Base-by-base conservation (phyloP, 164 flowering plant genomes). In the Nymphaea thermarum region DNA sequence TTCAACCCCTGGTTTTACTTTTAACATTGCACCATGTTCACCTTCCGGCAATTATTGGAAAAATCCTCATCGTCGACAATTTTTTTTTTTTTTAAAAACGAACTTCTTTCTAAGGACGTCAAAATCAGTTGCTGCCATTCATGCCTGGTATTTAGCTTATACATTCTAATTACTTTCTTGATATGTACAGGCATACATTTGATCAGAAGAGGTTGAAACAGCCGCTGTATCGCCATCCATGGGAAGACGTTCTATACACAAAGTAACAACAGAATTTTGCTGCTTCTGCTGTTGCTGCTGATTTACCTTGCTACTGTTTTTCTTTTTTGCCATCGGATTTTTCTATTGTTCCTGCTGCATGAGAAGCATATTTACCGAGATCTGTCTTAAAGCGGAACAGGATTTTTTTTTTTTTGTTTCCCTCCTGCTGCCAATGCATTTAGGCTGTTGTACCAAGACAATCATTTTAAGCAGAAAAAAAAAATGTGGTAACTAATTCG, bases 181-280 rank as follows among this genome's bases (percentile, higher is more conserved):
- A 12, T 6, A 47, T 47, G 12, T 12, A 68, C 87, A 94, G 99
- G 86, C 97, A 94, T 71, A 91, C 98, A n/a, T 94, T 94, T 43
- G 98, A 94, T 79, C 98, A 94, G 80, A 91, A 94, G 95, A 89
- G 98, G 77, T 77, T 94, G 90, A 94, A 94, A 80, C 98, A 94
- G 82, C 96, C 98, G 2, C 86, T 94, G 42, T 94, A 94, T 83
- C 93, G 98, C 55, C 98, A 94, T 84, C 98, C 98, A 72, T 91
- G 98, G 98, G 98, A 94, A 77, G 97, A 94, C 79, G 97, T 94
- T 65, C 90, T 94, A 63, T 94, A 94, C 86, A 93, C 98, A 78
- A 93, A 93, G 84, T 93, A 79, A 89, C 12, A 15, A 51, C 14
- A 15, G 57, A 51, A 15, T 51, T 51, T 51, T 77, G 5, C 59